A percentile compares a stretch with the other conserved stretches of the same genome.
Evolutionary conservation across 345 rosid genomes (phyloP).

Genomic region (Bruguiera sexangula): DNA sequence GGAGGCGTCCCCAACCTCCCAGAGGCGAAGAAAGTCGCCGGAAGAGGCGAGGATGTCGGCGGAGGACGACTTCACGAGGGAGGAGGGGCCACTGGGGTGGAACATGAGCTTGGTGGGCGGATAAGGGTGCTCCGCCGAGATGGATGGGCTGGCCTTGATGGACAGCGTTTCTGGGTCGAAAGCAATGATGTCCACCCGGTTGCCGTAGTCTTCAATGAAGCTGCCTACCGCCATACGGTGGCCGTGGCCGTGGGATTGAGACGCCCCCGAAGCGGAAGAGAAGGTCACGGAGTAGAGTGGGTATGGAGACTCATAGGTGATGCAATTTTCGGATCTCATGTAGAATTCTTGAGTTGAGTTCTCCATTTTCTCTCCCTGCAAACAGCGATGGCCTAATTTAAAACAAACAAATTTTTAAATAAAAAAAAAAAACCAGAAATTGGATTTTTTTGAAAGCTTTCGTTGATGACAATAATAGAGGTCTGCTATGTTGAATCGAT

Average conservation of each 20-base stretch:
- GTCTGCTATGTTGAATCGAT: no score
- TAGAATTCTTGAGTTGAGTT: slow-evolving; percentile 76
- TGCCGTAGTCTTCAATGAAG: slow-evolving; percentile 77
- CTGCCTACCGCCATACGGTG: slow-evolving; percentile 84
- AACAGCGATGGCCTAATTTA: no score
- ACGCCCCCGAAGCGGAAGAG: slow-evolving; percentile 36
- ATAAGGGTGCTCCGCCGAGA: slow-evolving; percentile 71
- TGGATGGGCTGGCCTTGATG: slow-evolving; percentile 45
- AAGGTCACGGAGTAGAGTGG: slow-evolving; percentile 85
- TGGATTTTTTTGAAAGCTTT: no score
- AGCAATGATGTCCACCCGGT: slow-evolving; percentile 78
- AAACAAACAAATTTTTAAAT: no score
- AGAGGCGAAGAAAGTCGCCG: slow-evolving; percentile 73
- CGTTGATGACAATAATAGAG: no score
- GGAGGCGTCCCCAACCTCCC: slow-evolving; percentile 52
- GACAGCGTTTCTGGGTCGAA: slow-evolving; percentile 72
- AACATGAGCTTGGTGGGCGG: slow-evolving; percentile 87
- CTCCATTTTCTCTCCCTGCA: slow-evolving; percentile 40
- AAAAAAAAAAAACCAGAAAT: no score
- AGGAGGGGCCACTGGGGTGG: slow-evolving; percentile 41
- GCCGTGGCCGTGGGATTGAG: slow-evolving; percentile 19
- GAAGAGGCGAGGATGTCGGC: slow-evolving; percentile 71
- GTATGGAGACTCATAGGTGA: slow-evolving; percentile 78
- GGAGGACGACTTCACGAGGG: slow-evolving; percentile 26
- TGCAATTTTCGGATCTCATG: slow-evolving; percentile 66